Base-by-base conservation (phyloP, 352 stramenopile species). In the Pythium pyrilobum region DNA sequence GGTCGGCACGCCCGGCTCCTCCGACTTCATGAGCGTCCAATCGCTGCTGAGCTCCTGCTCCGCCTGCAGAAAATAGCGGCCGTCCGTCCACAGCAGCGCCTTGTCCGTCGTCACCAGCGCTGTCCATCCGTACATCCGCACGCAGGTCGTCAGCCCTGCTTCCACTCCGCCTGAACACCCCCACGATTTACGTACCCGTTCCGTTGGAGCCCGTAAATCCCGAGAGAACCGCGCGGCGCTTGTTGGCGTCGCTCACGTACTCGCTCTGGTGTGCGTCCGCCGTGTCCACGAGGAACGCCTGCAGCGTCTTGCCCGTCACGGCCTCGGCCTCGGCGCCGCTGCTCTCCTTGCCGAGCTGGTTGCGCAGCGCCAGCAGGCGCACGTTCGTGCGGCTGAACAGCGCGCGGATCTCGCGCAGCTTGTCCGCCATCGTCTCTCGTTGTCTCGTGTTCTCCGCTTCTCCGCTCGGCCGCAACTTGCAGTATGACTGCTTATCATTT, bases 251-350 rank as follows among this genome's bases (percentile, higher is more conserved):
- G 31, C 96, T 93, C 43, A 98, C 89, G 68, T 99, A 99, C 76
- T 99, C 97, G 63, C 90, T 98, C 56, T 98, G 85, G 75, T 99
- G 97, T 45, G 96, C 95, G 77, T 99, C 97, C 39, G 97, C 95
- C 16, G 88, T 97, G 45, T 97, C 95, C 50, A 99, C 77, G 1
- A 99, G 54, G 56, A 98, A 97, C 21, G 91, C 95, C 49, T 90
- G 81, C 42, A 97, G 53, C 28, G 63, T 47, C 36, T 72, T 71
- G 27, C 69, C 74, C 34, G 65, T 71, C 24, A 84, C 50, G 6
- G 55, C 54, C 38, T 67, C 56, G n/a, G 62, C 38, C 3, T 43
- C 51, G 15, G 31, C 40, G 24, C 42, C 16, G 44, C 27, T 2
- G 25, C 52, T 18, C 9, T 77, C 71, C 48, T 88, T 89, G 42